Base-by-base conservation (phyloP, 306 rosid genomes). In the Cicer pinnatifidum region DNA sequence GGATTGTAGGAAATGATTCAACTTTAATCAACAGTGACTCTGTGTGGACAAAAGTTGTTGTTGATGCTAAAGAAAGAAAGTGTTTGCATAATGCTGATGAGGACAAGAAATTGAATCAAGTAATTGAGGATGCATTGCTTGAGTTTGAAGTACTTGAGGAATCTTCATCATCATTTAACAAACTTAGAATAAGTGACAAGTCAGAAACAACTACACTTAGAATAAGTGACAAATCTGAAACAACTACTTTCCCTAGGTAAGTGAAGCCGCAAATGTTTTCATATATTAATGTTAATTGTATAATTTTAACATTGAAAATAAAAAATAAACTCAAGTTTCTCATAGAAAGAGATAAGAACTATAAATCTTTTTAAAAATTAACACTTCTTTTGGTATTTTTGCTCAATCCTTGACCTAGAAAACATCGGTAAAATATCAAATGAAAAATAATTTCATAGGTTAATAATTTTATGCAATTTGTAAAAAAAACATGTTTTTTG, bases 1-100 rank as follows among this genome's bases (percentile, higher is more conserved):
- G 92, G 90, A 78, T 86, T 47, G 10, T 84, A 65, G 90, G 92
- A 38, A 83, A 78, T 84, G 93, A 69, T n/a, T 1, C 66, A 47
- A 88, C 90, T 33, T 79, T 88, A 33, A 8, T 17, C 0, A 33
- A 58, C 0, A 75, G 87, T 20, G 6, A 7, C 52, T 73, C 82
- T 52, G 79, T 85, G 5, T 88, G 92, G 89, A 80, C 12, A 40
- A 77, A 77, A 7, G 51, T 88, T 7, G 80, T 86, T 7, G 23
- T 46, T 48, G 83, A 88, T 81, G 90, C 92, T 16, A 73, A 68
- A 79, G 6, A 67, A 41, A 84, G 87, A 2, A 7, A 37, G 0
- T 86, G 93, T 40, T 84, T 82, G 64, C 77, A 88, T 65, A 63
- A 81, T 65, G 86, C 81, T 35, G 68, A 70, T 12, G 88, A 88